Base-by-base conservation (phyloP, 1,284 basidiomycete species). In the Peniophora sp. region DNA sequence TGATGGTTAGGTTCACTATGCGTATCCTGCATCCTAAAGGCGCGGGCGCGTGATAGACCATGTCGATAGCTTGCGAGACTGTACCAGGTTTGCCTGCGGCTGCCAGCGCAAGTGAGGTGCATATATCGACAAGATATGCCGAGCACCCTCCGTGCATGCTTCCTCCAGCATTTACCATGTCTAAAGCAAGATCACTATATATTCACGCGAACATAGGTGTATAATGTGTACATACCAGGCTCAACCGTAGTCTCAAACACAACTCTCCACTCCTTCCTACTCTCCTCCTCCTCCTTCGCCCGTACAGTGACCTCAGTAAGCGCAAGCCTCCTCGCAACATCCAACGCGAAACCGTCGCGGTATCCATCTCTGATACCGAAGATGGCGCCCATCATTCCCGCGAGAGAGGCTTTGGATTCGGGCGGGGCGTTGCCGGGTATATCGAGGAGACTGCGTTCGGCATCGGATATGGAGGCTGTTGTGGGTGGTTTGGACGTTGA, bases 41-140 rank as follows among this genome's bases (percentile, higher is more conserved):
- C 32, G 69, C 66, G 14, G 74, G 68, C n/a, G 68, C 65, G 53
- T 77, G 74, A 69, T 72, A 78, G 35, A 71, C 68, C 19, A 77
- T 58, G 52, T 72, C 70, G 70, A 78, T 73, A 2, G 74, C 68
- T 55, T 76, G 74, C 2, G 76, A 77, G 10, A 78, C 65, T 1
- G 75, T 74, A n/a, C 69, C 56, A 16, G 63, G 64, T 16, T 62
- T 58, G 0, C 72, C 72, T 9, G 77, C 66, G 3, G 65, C 64
- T 14, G 74, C 62, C 10, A 76, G 66, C 1, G 73, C 65, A 3
- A 73, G 69, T 16, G 71, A 67, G 1, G 75, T 69, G 55, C 75
- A 76, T 12, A 52, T 50, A 46, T 60, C 51, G 25, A 59, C 52
- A 17, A 56, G 51, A 50, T 53, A 56, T 17, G 62, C 60, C 2